A percentile compares a stretch with the other conserved stretches of the same genome.
Evolutionary conservation across 2,329 filamentous ascomycete genomes (phyloP).

Genomic region (Leptographium procerum): DNA sequence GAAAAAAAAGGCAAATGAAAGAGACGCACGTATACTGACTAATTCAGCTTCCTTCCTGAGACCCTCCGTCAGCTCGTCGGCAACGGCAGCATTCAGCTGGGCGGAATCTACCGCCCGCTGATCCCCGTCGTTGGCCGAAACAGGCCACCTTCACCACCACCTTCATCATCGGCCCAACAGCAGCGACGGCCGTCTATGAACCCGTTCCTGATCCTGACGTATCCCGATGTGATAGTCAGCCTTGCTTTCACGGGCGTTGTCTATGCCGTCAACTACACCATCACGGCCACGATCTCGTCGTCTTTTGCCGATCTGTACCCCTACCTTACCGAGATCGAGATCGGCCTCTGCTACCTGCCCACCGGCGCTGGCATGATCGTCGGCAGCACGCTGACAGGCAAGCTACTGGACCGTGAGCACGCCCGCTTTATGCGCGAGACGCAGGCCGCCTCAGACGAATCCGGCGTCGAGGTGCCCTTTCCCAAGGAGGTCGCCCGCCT

Average conservation of each 20-base stretch:
- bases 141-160: background rate
- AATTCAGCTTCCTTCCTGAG: constrained; percentile 17
- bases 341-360: constrained; percentile 22
- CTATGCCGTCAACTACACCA: constrained; percentile 23
- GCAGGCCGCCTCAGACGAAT: background rate
- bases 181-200: constrained; percentile 10
- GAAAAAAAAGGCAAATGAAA: too few species aligned
- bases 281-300: constrained; percentile 23
- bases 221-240: constrained; percentile 19
- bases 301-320: constrained; percentile 18
- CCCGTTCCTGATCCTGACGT: constrained; percentile 20
- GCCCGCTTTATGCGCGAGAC: constrained; percentile 3
- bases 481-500: constrained; percentile 18
- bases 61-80: constrained; percentile 19
- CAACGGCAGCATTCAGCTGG: constrained; percentile 15
- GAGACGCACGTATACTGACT: too few species aligned
- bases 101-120: constrained; percentile 12
- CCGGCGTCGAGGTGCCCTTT: constrained; percentile 10
- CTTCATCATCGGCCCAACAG: background rate
- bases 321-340: constrained; percentile 18
- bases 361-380: constrained; percentile 21
- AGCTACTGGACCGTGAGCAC: constrained; percentile 20
- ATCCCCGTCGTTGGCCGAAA: constrained; percentile 11
- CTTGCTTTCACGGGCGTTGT: constrained; percentile 21
- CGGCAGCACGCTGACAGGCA: constrained; percentile 18